These are phyloP conservation scores for Mrakia gelida DNA, from an alignment of 768 basidiomycete species.

Conservation along the genomic window DNA sequence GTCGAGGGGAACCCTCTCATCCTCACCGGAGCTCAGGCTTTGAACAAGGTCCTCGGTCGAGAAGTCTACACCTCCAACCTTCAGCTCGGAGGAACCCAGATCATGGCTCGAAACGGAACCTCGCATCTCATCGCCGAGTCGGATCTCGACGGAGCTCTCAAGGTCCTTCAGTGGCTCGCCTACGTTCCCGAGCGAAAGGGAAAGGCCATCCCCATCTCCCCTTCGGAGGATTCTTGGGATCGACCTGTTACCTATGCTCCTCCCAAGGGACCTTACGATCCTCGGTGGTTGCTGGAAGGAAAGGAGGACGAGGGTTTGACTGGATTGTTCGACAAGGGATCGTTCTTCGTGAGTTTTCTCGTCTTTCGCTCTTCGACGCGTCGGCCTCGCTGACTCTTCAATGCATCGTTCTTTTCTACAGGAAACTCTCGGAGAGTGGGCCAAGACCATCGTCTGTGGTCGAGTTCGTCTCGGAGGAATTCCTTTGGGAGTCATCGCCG, in stretches of 20 bases:
- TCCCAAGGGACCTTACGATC: slow-evolving; percentile 92
- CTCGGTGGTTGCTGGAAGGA: slow-evolving; percentile 95
- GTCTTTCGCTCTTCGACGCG: background rate
- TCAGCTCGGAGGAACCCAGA: slow-evolving; percentile 98
- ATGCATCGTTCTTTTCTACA: slow-evolving; percentile 48
- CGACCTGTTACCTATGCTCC: slow-evolving; percentile 84
- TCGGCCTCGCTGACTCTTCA: background rate
- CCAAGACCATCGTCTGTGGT: slow-evolving; percentile 95
- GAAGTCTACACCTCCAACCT: slow-evolving; percentile 98
- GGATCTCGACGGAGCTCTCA: slow-evolving; percentile 89
- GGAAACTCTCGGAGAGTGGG: slow-evolving; percentile 98
- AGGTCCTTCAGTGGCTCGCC: slow-evolving; percentile 90
- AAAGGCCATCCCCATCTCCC: slow-evolving; percentile 67
- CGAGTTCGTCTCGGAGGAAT: slow-evolving; percentile 94
- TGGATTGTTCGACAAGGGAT: slow-evolving; percentile 95
- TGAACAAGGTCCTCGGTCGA: slow-evolving; percentile 97
- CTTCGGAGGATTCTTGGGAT: slow-evolving; percentile 78
- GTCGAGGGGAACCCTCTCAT: slow-evolving; percentile 99
- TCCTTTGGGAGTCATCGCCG: slow-evolving; percentile 95
- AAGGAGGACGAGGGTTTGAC: slow-evolving; percentile 79
- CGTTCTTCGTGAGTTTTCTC: slow-evolving; percentile 55
- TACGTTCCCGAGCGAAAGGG: slow-evolving; percentile 84
- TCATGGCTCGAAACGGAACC: slow-evolving; percentile 99
- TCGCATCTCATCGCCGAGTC: slow-evolving; percentile 92
- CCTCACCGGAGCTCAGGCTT: slow-evolving; percentile 89